Percentiles rank a stretch among this genome's conserved stretches.
Evolutionary conservation across 108 stramenopile species (phyloP).

Genomic region (Skeletonema menzelii): DNA sequence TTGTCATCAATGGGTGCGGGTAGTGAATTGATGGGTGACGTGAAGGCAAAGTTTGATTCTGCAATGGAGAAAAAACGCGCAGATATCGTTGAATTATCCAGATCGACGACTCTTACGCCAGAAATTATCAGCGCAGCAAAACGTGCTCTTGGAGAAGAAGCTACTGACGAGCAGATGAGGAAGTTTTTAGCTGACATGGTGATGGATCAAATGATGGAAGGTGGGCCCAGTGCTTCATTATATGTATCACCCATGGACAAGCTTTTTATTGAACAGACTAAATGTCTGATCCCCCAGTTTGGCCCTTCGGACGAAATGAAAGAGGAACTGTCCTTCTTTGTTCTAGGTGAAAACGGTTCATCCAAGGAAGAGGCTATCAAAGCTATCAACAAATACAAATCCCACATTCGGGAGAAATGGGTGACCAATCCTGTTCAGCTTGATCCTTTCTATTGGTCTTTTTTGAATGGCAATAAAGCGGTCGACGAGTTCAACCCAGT

Average conservation of each 20-base stretch:
- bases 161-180: constrained; percentile 18
- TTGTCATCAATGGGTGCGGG: background rate
- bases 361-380: constrained; percentile 6
- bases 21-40: constrained; percentile 2
- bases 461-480: background rate
- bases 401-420: constrained; percentile 3
- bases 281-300: background rate
- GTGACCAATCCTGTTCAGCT: constrained; percentile 19
- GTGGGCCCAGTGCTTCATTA: background rate
- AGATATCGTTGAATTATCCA: background rate
- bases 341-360: background rate
- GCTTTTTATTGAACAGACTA: constrained; percentile 16
- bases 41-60: constrained; percentile 11
- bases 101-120: constrained; percentile 9
- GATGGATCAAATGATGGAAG: background rate
- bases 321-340: background rate
- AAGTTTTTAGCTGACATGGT: background rate
- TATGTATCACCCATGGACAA: constrained; percentile 19
- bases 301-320: constrained; percentile 1
- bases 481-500: constrained; percentile 7
- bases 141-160: constrained; percentile 7
- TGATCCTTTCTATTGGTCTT: constrained; percentile 7
- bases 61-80: constrained; percentile 14
- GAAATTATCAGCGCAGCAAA: constrained; percentile 10
- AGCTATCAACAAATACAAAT: constrained; percentile 11